Evolutionary conservation across 257 asterid genomes (phyloP), one percentile per base, ranked within the genome.

Genomic region (Ballota nigra): DNA sequence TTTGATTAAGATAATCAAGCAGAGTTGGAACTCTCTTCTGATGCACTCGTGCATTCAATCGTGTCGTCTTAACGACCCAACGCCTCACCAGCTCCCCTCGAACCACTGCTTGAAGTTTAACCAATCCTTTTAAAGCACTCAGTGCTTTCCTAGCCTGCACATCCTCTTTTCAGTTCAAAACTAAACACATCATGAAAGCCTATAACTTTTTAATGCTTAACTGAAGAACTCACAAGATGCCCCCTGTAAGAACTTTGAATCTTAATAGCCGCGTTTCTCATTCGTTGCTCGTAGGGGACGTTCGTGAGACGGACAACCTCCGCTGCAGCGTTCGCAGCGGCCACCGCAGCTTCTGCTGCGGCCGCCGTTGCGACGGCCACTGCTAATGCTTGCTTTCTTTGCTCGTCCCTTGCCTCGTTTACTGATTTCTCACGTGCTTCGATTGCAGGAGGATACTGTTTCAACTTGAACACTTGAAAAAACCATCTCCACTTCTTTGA

Each of bases 281-380:
- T 69, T 23, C 73, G 68, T 7, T 63, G 63, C 51, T 78, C 74
- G 23, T 36, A 77, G 2, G 91, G 86, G n/a, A 47, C 66, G 11
- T 75, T 80, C 0, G 98, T 86, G 36, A 90, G 92, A 19, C 90
- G 89, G 71, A 92, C 95, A 7, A 92, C 89, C 83, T 90, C 97
- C 0, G 91, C 98, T 0, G 98, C 98, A 11, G 97, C 92, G 76
- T 86, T 90, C 55, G 98, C 97, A 6, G 98, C 91, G 3, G 97
- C 96, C 65, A 90, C 85, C 0, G 98, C 98, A 0, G 93, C 98
- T 56, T 90, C 92, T 0, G 98, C 98, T 3, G 97, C 98, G 0
- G 95, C 97, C 34, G 95, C 96, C 0, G 98, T 87, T 3, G 97
- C 98, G 0, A 79, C 49, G 18, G 97, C 97, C 6, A 86, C 96